Conservation (phyloP, 768 basidiomycete genomes). For the Rhodotorula toruloides region DNA sequence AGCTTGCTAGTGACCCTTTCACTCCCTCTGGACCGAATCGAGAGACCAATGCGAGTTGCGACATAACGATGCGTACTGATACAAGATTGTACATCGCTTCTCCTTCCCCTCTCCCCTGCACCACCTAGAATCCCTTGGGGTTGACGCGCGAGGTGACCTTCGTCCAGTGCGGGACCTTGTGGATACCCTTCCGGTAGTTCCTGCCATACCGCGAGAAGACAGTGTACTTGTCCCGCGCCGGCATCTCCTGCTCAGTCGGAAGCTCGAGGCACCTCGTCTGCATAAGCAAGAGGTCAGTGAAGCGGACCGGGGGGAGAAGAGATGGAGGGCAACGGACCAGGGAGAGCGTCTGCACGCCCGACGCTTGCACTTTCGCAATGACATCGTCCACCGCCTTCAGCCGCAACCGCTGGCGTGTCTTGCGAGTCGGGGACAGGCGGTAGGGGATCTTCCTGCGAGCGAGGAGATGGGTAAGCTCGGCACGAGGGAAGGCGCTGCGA, state of each 20-base stretch:
- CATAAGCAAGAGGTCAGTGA: too few species aligned
- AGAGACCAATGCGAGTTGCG: too few species aligned
- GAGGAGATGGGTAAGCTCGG: too few species aligned
- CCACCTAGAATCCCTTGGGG: slow-evolving; percentile 25
- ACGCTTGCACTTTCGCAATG: slow-evolving; percentile 75
- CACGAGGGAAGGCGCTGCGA: too few species aligned
- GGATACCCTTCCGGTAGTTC: slow-evolving; percentile 85
- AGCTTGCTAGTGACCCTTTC: not conserved
- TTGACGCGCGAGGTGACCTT: slow-evolving; percentile 24
- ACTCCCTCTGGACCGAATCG: too few species aligned
- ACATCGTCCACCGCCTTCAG: slow-evolving; percentile 90
- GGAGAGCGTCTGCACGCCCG: slow-evolving; percentile 70
- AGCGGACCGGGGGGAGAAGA: not conserved
- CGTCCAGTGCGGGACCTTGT: slow-evolving; percentile 59
- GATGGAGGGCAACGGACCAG: slow-evolving; percentile 56
- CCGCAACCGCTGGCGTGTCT: slow-evolving; percentile 77
- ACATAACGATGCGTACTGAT: not conserved
- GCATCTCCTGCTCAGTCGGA: slow-evolving; percentile 93
- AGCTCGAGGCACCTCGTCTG: too few species aligned
- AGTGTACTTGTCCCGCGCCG: slow-evolving; percentile 88
- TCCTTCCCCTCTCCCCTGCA: not conserved
- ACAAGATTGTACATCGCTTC: not conserved
- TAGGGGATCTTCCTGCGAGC: slow-evolving; percentile 86
- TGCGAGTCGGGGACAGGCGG: slow-evolving; percentile 83
- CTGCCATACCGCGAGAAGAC: slow-evolving; percentile 58